Evolutionary conservation across 2,329 filamentous ascomycete genomes (phyloP).

Genomic region (Alternaria angustiovoidea): DNA sequence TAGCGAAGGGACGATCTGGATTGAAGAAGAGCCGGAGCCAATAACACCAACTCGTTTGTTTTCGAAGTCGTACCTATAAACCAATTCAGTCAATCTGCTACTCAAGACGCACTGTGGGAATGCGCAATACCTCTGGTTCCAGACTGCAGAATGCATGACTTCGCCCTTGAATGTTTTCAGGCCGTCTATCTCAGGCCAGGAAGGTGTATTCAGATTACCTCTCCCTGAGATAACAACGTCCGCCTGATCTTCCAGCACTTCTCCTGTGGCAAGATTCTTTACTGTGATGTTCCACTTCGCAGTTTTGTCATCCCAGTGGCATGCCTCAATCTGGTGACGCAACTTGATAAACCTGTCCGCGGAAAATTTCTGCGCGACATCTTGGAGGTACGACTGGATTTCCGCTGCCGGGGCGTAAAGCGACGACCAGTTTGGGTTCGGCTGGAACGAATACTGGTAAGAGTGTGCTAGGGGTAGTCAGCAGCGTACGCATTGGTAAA

Average conservation of each 20-base stretch:
- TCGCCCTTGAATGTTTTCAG: constrained; percentile 44
- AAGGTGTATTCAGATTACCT: constrained; percentile 42
- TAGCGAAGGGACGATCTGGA: constrained; percentile 53
- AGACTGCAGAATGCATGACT: constrained; percentile 47
- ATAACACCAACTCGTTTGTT: constrained; percentile 49
- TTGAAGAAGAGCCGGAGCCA: constrained; percentile 49
- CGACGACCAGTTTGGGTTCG: constrained; percentile 52
- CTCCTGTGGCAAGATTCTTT: constrained; percentile 41
- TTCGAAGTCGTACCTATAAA: constrained; percentile 40
- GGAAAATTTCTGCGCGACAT: constrained; percentile 46
- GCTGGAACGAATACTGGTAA: constrained; percentile 56
- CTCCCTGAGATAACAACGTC: constrained; percentile 46
- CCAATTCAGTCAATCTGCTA: constrained; percentile 6
- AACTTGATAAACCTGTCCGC: constrained; percentile 51
- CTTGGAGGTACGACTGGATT: constrained; percentile 50
- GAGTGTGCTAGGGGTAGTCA: constrained; percentile 45
- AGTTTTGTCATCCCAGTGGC: constrained; percentile 43
- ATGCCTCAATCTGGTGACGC: constrained; percentile 45
- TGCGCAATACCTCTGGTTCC: constrained; percentile 43
- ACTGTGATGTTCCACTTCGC: constrained; percentile 50
- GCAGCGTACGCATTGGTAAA: background rate
- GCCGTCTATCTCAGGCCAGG: constrained; percentile 47
- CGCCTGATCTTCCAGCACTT: constrained; percentile 33
- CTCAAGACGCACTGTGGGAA: background rate
- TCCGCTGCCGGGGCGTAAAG: constrained; percentile 52